These are phyloP conservation scores for Seminavis robusta DNA, from an alignment of 108 stramenopile species.

Conservation along the genomic window DNA sequence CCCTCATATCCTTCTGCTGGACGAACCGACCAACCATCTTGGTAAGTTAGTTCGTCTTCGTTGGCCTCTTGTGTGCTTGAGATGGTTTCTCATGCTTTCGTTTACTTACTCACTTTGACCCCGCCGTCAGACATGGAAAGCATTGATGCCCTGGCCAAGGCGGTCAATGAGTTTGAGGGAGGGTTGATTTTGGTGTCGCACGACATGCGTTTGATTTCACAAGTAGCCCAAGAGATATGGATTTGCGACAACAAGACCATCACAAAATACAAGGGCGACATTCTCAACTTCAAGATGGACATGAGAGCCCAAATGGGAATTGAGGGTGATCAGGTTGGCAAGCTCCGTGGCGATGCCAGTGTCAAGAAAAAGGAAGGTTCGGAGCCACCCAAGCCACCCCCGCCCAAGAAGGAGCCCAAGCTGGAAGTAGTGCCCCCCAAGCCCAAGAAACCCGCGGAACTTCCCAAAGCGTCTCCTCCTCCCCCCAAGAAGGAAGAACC, in stretches of 20 bases:
- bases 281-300: conserved; percentile 91
- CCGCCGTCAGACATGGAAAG: conserved; percentile 88
- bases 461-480: neutral
- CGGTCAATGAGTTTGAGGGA: conserved; percentile 96
- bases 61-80: neutral
- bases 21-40: conserved; percentile 84
- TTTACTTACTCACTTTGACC: conserved; percentile 19
- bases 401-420: conserved; percentile 7
- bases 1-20: conserved; percentile 94
- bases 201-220: conserved; percentile 97
- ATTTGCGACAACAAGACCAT: conserved; percentile 94
- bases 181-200: conserved; percentile 97
- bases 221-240: conserved; percentile 98
- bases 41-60: conserved; percentile 4
- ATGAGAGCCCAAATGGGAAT: conserved; percentile 79
- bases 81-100: neutral
- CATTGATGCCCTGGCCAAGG: conserved; percentile 96
- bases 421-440: neutral
- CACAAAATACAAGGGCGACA: conserved; percentile 82
- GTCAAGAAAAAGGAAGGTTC: conserved; percentile 54
- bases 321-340: conserved; percentile 36
- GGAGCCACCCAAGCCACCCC: conserved; percentile 26
- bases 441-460: neutral
- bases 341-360: conserved; percentile 78
- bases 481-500: neutral